Base-by-base conservation (phyloP, 192 early-diverging fungal genomes). In the Rhizoclosmatium sp. region DNA sequence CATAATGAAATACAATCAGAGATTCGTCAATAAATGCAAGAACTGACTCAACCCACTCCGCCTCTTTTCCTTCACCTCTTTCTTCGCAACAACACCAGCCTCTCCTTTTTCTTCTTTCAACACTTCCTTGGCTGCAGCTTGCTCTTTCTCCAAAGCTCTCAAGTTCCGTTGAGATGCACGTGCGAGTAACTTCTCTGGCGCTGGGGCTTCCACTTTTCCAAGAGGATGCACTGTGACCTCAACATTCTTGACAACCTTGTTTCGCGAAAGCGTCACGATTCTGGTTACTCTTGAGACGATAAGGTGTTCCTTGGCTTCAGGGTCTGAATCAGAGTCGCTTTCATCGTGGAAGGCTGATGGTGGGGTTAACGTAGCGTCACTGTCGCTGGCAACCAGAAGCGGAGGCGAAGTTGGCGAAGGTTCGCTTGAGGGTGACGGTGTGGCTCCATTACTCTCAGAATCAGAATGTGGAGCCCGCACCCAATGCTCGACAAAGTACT, bases 401-500 rank as follows among this genome's bases (percentile, higher is more conserved):
- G 51, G 51, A 54, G 16, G 9, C 5, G 51, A 16, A 54, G 51
- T 54, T 16, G 60, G 5, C 23, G 60, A 62, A 62, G 14, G 10
- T 19, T 7, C 14, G 0, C 14, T 9, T 40, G 39, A 19, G 7
- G 21, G 60, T 21, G 60, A 62, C 54, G 54, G 31, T 31, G 31
- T 31, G 31, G 31, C 31, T 54, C 51, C 51, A 12, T 7, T 12
- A 54, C 51, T 54, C 16, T 54, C 51, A 54, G 51, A 54, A 16
- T 54, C 51, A 12, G 51, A 54, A 12, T 54, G 51, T 31, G 31
- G 31, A 7, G 70, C 23, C 5, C 45, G 72, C 21, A 62, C 72
- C 59, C 72, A 62, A 31, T 75, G 72, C 42, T 75, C 48, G 19
- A 75, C 59, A 47, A 62, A 75, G 46, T 75, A 75, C 60, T 75